Base-by-base conservation (phyloP, 2,329 filamentous ascomycete genomes). In the Sclerotinia minor region DNA sequence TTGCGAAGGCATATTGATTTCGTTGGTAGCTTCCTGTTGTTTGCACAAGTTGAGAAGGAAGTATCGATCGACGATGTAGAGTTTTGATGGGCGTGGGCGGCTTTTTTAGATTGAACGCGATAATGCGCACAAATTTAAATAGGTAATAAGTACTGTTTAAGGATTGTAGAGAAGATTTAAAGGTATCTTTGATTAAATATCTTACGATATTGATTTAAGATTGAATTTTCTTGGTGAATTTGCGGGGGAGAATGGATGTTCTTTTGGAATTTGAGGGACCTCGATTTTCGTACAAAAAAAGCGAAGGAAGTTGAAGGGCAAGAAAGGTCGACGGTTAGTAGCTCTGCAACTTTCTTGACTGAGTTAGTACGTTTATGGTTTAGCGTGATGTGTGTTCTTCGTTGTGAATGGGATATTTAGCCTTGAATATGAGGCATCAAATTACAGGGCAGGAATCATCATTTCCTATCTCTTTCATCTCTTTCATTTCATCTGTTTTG, bases 1-100 rank as follows among this genome's bases (percentile, higher is more conserved):
- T 82, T 60, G 64, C 35, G 64, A 66, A 60, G 64, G 64, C 64
- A 66, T 66, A 66, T 66, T 66, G 53, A 60, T 41, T 60, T 52
- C 32, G 24, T 58, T 60, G 29, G 53, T 45, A n/a, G 17, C 38
- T 65, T 65, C 55, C 53, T 65, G 13, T 21, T 26, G 44, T 65
- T 59, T 35, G n/a, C 29, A 65, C 53, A 41, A 41, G 24, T 45
- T 45, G 52, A 41, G 32, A 26, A 52, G 53, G 44, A 38, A 50
- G 41, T 50, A 6, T 59, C 26, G 32, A 44, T n/a, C 26, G 32
- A 44, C 17, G 26, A 47, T n/a, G 64, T 66, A 26, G 50, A 29
- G 64, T 61, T 58, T 66, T 60, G 54, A 49, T 60, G 38, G 17
- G 15, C 54, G 54, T 54, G 64, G 64, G 50, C 29, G 41, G 38